Percentiles rank a stretch among this genome's conserved stretches.
Evolutionary conservation across 1,284 basidiomycete genomes (phyloP).

Genomic region (Singerocomus rubriflavus): DNA sequence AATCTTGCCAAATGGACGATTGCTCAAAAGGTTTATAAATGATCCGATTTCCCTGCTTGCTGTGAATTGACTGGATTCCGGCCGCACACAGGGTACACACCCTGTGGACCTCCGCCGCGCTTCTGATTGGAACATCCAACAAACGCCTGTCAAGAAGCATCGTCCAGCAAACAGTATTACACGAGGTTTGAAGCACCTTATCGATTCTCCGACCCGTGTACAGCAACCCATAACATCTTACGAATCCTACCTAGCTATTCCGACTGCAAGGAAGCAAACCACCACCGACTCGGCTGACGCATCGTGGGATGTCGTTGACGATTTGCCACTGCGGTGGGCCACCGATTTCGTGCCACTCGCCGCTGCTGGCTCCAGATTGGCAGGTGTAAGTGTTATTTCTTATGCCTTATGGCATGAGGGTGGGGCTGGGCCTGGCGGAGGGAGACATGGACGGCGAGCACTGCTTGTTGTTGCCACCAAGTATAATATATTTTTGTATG

Average conservation of each 20-base stretch:
- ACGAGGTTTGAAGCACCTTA: conserved; percentile 53
- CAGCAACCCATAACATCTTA: conserved; percentile 33
- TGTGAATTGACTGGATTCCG: conserved; percentile 8
- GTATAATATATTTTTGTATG: conserved; percentile 67
- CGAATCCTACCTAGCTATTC: conserved; percentile 31
- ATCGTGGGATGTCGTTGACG: conserved; percentile 73
- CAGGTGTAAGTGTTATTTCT: conserved; percentile 53
- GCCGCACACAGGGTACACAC: conserved; percentile 45
- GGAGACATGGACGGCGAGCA: conserved; percentile 51
- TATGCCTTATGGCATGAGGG: conserved; percentile 68
- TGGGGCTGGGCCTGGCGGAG: conserved; percentile 32
- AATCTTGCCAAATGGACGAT: conserved; percentile 72
- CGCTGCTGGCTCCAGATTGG: conserved; percentile 58
- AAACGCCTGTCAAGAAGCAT: conserved; percentile 51
- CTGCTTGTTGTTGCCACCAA: conserved; percentile 75
- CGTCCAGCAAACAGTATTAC: conserved; percentile 56
- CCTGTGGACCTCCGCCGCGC: conserved; percentile 59
- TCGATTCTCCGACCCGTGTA: conserved; percentile 42
- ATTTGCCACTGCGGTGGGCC: conserved; percentile 74
- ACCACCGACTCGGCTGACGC: conserved; percentile 44
- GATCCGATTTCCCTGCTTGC: neutral
- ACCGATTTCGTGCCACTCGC: conserved; percentile 77
- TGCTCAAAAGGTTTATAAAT: conserved; percentile 53
- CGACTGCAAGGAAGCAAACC: conserved; percentile 26
- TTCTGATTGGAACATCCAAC: conserved; percentile 49